Evolutionary conservation across 805 yeast species (phyloP).

Genomic region (Trichomonascus vanleenenianus): DNA sequence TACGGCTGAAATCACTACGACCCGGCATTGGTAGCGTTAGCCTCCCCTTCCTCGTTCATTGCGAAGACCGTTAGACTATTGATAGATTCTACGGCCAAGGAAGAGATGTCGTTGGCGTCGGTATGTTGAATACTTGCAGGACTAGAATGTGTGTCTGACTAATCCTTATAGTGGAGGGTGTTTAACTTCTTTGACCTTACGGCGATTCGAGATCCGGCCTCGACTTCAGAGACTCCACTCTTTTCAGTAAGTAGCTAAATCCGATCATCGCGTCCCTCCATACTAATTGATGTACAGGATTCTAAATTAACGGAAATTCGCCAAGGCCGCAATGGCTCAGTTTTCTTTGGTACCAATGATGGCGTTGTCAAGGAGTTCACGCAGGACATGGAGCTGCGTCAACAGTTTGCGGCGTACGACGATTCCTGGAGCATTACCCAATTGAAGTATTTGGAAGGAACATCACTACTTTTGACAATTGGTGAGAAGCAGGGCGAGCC

Average conservation of each 20-base stretch:
- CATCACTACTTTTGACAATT: conserved; percentile 56
- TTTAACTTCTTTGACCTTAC: conserved; percentile 78
- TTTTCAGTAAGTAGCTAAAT: conserved; percentile 48
- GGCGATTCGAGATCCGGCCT: conserved; percentile 79
- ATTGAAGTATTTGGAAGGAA: conserved; percentile 40
- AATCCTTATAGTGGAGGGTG: conserved; percentile 52
- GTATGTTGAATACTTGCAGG: too few species aligned
- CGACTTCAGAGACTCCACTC: conserved; percentile 51
- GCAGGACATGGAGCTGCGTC: conserved; percentile 37
- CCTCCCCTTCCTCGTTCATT: neutral
- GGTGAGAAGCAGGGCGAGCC: conserved; percentile 69
- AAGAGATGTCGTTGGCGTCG: conserved; percentile 4
- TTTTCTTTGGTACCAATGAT: conserved; percentile 53
- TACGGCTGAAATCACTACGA: neutral
- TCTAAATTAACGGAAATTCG: conserved; percentile 59
- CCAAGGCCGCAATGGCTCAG: conserved; percentile 40
- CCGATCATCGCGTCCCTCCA: too few species aligned
- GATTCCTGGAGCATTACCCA: conserved; percentile 56
- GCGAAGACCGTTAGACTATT: neutral
- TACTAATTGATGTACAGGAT: conserved; percentile 33
- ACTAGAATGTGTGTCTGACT: too few species aligned
- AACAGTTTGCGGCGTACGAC: conserved; percentile 57
- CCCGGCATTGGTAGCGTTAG: neutral
- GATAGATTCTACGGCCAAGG: neutral
- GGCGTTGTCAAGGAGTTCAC: conserved; percentile 52